phyloP scores from a whole-genome alignment of 1,284 basidiomycete genomes.

The Cryptococcus sp. region DNA sequence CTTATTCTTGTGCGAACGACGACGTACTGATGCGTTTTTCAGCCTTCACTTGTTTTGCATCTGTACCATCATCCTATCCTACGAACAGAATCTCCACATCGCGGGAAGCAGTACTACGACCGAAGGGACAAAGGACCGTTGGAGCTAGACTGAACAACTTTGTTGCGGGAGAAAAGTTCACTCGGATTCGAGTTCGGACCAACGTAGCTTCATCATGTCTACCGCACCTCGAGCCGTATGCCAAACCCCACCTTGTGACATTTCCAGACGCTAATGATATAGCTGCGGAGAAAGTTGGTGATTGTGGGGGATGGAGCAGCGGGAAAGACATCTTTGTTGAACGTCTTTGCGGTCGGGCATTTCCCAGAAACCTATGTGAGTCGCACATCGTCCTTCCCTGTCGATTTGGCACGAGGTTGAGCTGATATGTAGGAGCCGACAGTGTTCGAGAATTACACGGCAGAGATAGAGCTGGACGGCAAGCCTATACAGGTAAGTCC shows the following conservation, averaged over 20 bases:
- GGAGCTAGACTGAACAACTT: too few species aligned
- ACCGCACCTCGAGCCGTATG: slow-evolving; percentile 3
- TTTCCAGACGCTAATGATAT: slow-evolving; percentile 1
- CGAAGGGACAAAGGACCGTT: too few species aligned
- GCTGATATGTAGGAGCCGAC: slow-evolving; percentile 51
- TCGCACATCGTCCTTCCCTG: slow-evolving; percentile 6
- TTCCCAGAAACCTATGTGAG: slow-evolving; percentile 90
- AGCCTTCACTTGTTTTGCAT: too few species aligned
- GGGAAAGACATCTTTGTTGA: slow-evolving; percentile 52
- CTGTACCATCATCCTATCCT: too few species aligned
- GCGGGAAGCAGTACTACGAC: too few species aligned
- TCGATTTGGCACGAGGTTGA: neutral
- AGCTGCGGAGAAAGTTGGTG: slow-evolving; percentile 46
- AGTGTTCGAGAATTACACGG: slow-evolving; percentile 97
- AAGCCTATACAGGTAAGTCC: slow-evolving; percentile 55
- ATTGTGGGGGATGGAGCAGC: slow-evolving; percentile 84
- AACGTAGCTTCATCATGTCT: too few species aligned
- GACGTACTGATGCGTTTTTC: too few species aligned
- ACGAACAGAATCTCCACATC: too few species aligned
- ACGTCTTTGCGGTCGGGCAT: slow-evolving; percentile 80
- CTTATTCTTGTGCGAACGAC: too few species aligned
- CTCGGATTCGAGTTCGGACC: too few species aligned
- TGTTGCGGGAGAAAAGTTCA: too few species aligned
- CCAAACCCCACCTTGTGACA: too few species aligned
- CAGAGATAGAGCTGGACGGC: slow-evolving; percentile 92